These are phyloP conservation scores for Cystofilobasidium ferigula DNA, from an alignment of 768 basidiomycete species.

Conservation along the genomic window DNA sequence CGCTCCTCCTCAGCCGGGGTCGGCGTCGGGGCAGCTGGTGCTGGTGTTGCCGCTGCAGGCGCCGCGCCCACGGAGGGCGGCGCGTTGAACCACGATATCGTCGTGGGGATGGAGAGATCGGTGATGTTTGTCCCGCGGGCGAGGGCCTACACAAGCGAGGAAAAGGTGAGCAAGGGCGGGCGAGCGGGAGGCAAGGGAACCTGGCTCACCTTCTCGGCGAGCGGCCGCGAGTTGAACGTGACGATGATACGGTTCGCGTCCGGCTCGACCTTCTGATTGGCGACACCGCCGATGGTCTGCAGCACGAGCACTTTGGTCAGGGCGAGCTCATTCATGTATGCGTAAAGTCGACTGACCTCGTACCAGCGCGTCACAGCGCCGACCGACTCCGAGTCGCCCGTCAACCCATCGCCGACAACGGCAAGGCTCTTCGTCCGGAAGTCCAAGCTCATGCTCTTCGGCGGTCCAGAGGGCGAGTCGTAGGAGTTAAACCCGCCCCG, in stretches of 20 bases:
- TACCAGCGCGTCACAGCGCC: conserved; percentile 71
- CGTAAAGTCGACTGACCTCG: conserved; percentile 45
- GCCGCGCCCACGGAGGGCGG: neutral
- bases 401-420: conserved; percentile 17
- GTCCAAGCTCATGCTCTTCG: conserved; percentile 16
- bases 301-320: neutral
- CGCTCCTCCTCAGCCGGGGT: neutral
- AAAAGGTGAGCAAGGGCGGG: neutral
- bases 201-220: conserved; percentile 60
- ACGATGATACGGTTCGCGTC: conserved; percentile 51
- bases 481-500: conserved; percentile 14
- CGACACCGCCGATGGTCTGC: conserved; percentile 60
- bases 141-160: conserved; percentile 10
- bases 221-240: conserved; percentile 57
- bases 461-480: neutral
- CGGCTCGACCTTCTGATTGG: conserved; percentile 51
- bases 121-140: conserved; percentile 21
- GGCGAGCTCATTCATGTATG: neutral
- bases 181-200: conserved; percentile 5
- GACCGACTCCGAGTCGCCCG: conserved; percentile 6
- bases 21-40: too few species aligned
- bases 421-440: conserved; percentile 18
- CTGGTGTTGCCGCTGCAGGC: neutral
- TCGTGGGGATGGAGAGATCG: conserved; percentile 9
- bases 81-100: conserved; percentile 21